Conservation (phyloP, 805 yeast genomes). For the Brettanomyces sp. region DNA sequence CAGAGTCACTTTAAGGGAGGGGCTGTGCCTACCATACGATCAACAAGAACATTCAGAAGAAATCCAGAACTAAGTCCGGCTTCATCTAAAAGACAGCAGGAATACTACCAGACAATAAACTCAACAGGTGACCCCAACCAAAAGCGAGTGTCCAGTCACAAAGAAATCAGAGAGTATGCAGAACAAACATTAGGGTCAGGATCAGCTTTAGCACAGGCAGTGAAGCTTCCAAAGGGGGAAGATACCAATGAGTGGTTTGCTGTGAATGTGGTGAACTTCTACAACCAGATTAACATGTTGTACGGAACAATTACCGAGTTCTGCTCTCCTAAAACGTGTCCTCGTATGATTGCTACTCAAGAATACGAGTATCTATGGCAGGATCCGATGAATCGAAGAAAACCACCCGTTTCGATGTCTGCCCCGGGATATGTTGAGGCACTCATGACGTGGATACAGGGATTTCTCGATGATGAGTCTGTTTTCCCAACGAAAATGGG, state of each 20-base stretch:
- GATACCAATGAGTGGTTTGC: conserved; percentile 93
- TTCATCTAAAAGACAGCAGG: conserved; percentile 8
- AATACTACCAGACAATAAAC: conserved; percentile 3
- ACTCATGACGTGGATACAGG: conserved; percentile 91
- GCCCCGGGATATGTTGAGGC: conserved; percentile 95
- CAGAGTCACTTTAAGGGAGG: conserved; percentile 23
- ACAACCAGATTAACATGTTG: conserved; percentile 91
- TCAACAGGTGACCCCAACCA: conserved; percentile 7
- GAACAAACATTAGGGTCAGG: conserved; percentile 94
- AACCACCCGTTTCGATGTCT: conserved; percentile 75
- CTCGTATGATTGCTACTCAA: conserved; percentile 94
- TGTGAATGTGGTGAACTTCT: conserved; percentile 94
- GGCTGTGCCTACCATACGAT: conserved; percentile 26
- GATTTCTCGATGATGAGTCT: conserved; percentile 81
- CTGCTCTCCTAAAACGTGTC: conserved; percentile 92
- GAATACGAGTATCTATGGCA: conserved; percentile 98
- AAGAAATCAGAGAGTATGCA: conserved; percentile 77
- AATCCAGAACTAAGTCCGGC: conserved; percentile 20
- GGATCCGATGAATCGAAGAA: conserved; percentile 48
- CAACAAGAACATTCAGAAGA: conserved; percentile 25
- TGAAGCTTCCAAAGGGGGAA: conserved; percentile 87
- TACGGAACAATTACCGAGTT: conserved; percentile 94
- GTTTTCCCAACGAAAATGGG: conserved; percentile 86
- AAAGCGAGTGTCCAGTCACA: conserved; percentile 33
- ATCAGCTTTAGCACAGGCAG: conserved; percentile 85